These are phyloP conservation scores for Yarrowia bubula DNA, from an alignment of 805 yeast genomes.

Conservation along the genomic window DNA sequence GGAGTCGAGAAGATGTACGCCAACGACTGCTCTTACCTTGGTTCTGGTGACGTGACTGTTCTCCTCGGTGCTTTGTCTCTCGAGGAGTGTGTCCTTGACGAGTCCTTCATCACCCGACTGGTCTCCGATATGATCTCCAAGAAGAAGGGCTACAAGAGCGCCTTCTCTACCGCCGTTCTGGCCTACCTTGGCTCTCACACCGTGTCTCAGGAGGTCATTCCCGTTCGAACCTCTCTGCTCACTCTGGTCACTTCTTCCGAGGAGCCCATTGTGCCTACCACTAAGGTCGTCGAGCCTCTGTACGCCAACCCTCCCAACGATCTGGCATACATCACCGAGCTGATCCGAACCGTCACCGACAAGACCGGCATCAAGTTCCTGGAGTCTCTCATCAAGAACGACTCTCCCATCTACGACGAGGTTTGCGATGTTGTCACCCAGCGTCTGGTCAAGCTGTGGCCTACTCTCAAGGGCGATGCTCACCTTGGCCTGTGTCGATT, in stretches of 20 bases:
- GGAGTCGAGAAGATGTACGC: conserved; percentile 34
- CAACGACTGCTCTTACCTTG: conserved; percentile 54
- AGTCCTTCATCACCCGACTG: conserved; percentile 43
- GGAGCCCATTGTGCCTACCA: conserved; percentile 33
- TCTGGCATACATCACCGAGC: conserved; percentile 5
- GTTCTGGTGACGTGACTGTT: conserved; percentile 51
- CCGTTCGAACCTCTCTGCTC: conserved; percentile 29
- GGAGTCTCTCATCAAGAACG: conserved; percentile 50
- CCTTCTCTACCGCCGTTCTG: conserved; percentile 12
- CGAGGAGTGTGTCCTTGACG: conserved; percentile 52
- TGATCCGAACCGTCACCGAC: conserved; percentile 50
- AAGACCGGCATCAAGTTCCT: conserved; percentile 63
- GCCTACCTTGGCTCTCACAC: conserved; percentile 20
- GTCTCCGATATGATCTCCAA: conserved; percentile 11
- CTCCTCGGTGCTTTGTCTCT: conserved; percentile 41
- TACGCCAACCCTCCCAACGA: conserved; percentile 14
- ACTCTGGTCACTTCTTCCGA: conserved; percentile 41
- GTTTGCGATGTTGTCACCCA: conserved; percentile 48
- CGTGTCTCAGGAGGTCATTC: conserved; percentile 1
- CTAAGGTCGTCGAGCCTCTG: conserved; percentile 34
- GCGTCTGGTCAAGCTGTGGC: conserved; percentile 57
- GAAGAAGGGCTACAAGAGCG: conserved; percentile 20
- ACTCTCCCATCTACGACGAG: conserved; percentile 27
- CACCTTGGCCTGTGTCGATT: conserved; percentile 59
- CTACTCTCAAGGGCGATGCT: conserved; percentile 53